Base-by-base conservation (phyloP, 306 rosid genomes). In the Ceratonia siliqua region DNA sequence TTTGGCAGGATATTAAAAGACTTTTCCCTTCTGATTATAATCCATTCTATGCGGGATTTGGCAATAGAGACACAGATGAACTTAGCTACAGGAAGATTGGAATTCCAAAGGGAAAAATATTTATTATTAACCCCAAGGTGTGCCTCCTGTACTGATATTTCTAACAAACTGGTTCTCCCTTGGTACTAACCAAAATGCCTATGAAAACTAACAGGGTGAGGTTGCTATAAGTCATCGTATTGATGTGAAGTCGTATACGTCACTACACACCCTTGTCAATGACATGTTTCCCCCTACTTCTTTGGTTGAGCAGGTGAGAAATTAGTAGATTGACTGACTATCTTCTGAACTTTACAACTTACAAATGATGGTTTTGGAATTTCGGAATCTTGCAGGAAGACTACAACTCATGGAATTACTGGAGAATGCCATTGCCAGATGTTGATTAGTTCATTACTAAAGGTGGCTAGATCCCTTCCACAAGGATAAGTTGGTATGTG, bases 261-360 rank as follows among this genome's bases (percentile, higher is more conserved):
- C 97, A 25, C 70, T 95, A 62, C 99, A 95, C 79, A 95, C 99
- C 22, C 98, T 95, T 3, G 99, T 95, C 68, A 87, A 95, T 4
- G 99, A 95, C 83, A 95, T 95, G 99, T 95, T 95, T 57, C 99
- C 99, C 18, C 98, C 99, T 3, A 92, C 99, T 54, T 90, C 92
- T 71, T 69, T 81, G 79, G 86, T 89, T 9, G 99, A 95, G 87
- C 97, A 95, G 96, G 98, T 92, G 68, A 79, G 70, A n/a, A 54
- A 50, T 73, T 42, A 46, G n/a, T n/a, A n/a, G n/a, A n/a, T n/a
- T 5, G 48, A 78, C 13, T 53, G 52, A 25, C n/a, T 14, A 42
- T 17, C n/a, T 36, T 59, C 18, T 62, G 36, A 49, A 39, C 64
- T 45, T 67, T 11, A 54, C 62, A 36, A 38, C 36, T 38, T 50